These are phyloP conservation scores for Phytopythium boreale DNA, from an alignment of 352 stramenopile genomes.

Conservation along the genomic window DNA sequence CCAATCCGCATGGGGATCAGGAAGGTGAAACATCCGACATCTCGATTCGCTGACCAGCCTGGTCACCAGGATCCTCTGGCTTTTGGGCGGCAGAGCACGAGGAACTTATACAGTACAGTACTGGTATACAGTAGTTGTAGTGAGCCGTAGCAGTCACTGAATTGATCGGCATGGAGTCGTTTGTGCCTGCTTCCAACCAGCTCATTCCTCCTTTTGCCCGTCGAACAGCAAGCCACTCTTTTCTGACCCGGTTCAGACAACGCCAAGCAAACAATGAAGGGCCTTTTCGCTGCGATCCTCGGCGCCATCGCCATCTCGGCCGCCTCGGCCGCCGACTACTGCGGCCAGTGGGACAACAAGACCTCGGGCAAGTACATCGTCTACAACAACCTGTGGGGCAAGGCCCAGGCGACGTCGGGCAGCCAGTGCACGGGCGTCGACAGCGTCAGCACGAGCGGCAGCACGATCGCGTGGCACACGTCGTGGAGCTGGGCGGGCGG, in stretches of 20 bases:
- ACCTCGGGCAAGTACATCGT: constrained; percentile 30
- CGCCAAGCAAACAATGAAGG: constrained; percentile 8
- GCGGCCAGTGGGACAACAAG: constrained; percentile 27
- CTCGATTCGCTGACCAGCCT: neutral
- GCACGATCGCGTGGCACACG: constrained; percentile 32
- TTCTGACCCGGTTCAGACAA: constrained; percentile 23
- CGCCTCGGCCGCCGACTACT: constrained; percentile 16
- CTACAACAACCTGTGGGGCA: constrained; percentile 37
- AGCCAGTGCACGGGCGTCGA: constrained; percentile 36
- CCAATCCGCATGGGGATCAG: neutral
- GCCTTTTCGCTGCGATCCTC: constrained; percentile 8
- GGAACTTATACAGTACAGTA: too few relatives aligned
- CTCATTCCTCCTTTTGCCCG: constrained; percentile 17
- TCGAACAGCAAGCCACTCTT: constrained; percentile 37
- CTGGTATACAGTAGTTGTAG: too few relatives aligned
- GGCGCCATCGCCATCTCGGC: constrained; percentile 7
- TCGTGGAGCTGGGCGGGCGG: constrained; percentile 32
- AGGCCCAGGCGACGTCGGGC: constrained; percentile 26
- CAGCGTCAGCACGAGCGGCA: constrained; percentile 15
- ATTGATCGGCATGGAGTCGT: constrained; percentile 3
- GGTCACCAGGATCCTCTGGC: neutral
- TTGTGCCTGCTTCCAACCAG: constrained; percentile 23
- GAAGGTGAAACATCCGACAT: neutral
- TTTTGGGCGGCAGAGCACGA: neutral
- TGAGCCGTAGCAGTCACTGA: too few relatives aligned